Evolutionary conservation across 2,329 filamentous ascomycete genomes (phyloP).

Genomic region (Sclerotinia trifoliorum): DNA sequence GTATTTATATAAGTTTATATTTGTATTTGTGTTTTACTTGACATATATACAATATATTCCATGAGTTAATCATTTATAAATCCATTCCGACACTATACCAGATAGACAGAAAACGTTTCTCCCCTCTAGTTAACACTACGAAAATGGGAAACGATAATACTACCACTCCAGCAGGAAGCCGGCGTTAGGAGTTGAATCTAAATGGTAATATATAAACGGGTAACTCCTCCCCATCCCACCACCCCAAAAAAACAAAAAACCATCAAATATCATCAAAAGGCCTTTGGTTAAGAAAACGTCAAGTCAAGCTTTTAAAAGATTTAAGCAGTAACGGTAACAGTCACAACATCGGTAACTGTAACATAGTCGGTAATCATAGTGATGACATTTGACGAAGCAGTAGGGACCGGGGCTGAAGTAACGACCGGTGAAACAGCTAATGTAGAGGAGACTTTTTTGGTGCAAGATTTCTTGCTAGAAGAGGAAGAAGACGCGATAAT

Average conservation of each 20-base stretch:
- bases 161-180: too few species aligned
- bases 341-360: conserved; percentile 10
- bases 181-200: too few species aligned
- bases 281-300: neutral
- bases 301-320: neutral
- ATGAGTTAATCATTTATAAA: neutral
- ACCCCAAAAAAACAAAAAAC: neutral
- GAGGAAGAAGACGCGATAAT: neutral
- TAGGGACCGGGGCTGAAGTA: neutral
- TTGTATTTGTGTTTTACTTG: too few species aligned
- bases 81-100: neutral
- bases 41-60: neutral
- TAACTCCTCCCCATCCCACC: too few species aligned
- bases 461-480: conserved; percentile 1
- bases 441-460: neutral
- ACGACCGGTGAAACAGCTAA: neutral
- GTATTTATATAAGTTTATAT: too few species aligned
- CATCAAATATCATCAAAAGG: neutral
- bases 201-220: too few species aligned
- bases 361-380: conserved; percentile 7
- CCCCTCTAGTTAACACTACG: too few species aligned
- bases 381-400: neutral
- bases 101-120: neutral
- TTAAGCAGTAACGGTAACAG: conserved; percentile 16
- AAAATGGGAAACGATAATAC: too few species aligned